Conservation (phyloP, 2,329 filamentous ascomycete species). For the Rhynchosporium secalis region DNA sequence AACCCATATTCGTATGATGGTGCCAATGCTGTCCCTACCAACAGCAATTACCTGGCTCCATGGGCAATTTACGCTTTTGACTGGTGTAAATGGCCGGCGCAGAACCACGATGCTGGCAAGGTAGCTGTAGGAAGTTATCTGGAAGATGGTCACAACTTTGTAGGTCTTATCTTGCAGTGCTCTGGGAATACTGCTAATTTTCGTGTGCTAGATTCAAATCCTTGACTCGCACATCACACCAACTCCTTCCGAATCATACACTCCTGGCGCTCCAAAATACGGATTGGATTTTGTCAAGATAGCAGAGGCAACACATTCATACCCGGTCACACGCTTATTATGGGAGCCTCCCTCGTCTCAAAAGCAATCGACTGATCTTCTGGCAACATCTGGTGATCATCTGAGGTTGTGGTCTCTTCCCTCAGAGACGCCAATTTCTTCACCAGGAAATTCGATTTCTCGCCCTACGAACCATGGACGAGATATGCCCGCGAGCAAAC, state of each 20-base stretch:
- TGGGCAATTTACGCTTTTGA: slow-evolving; percentile 97
- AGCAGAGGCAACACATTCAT: slow-evolving; percentile 95
- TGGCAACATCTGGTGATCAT: slow-evolving; percentile 94
- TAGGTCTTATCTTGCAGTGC: slow-evolving; percentile 45
- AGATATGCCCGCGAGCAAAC: slow-evolving; percentile 67
- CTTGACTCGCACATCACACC: slow-evolving; percentile 80
- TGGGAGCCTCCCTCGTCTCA: slow-evolving; percentile 96
- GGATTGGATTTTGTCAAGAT: slow-evolving; percentile 89
- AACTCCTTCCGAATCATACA: slow-evolving; percentile 67
- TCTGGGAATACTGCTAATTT: slow-evolving; percentile 20
- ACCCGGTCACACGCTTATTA: slow-evolving; percentile 89
- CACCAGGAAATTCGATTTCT: slow-evolving; percentile 66
- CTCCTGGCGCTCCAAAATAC: slow-evolving; percentile 69
- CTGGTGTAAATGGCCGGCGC: slow-evolving; percentile 97
- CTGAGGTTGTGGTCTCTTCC: slow-evolving; percentile 92
- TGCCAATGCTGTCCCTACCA: slow-evolving; percentile 64
- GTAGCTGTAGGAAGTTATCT: slow-evolving; percentile 94
- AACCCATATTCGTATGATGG: slow-evolving; percentile 63
- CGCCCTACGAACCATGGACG: slow-evolving; percentile 60
- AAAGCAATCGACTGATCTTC: slow-evolving; percentile 91
- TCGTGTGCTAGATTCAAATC: slow-evolving; percentile 78
- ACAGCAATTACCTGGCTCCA: slow-evolving; percentile 90
- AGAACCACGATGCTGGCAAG: slow-evolving; percentile 80
- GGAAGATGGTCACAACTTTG: slow-evolving; percentile 97
- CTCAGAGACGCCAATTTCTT: slow-evolving; percentile 56